Evolutionary conservation across 495 filamentous ascomycete species (phyloP).

Genomic region (Barbatosphaeria neglecta): DNA sequence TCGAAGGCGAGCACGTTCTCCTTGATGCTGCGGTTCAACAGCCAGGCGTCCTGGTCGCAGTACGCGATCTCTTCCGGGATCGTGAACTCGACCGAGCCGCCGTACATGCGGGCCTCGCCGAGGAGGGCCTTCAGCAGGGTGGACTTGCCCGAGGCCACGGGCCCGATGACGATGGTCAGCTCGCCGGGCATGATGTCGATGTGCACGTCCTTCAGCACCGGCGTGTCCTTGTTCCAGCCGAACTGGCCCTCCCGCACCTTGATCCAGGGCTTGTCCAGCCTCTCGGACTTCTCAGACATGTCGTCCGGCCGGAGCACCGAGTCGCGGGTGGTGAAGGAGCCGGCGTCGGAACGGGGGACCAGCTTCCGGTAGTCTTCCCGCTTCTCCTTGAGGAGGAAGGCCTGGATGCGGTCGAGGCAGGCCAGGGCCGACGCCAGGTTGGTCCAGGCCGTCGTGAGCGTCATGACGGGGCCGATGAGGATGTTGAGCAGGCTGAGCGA

Average conservation of each 20-base stretch:
- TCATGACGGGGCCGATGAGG: constrained; percentile 6
- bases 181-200: constrained; percentile 15
- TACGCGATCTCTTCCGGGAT: constrained; percentile 15
- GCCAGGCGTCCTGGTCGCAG: constrained; percentile 40
- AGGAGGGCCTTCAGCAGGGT: constrained; percentile 38
- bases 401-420: constrained; percentile 29
- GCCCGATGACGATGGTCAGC: constrained; percentile 32
- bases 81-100: constrained; percentile 15
- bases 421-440: constrained; percentile 13
- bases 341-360: not conserved
- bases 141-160: constrained; percentile 39
- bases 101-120: constrained; percentile 30
- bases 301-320: not conserved
- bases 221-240: constrained; percentile 51
- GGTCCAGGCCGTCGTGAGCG: constrained; percentile 2
- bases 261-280: constrained; percentile 44
- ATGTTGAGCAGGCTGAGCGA: constrained; percentile 5
- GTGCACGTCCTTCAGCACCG: constrained; percentile 40
- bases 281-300: constrained; percentile 15
- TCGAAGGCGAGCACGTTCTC: constrained; percentile 42
- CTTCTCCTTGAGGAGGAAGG: constrained; percentile 24
- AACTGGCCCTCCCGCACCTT: constrained; percentile 43
- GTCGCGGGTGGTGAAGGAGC: not conserved
- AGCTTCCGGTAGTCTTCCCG: constrained; percentile 5
- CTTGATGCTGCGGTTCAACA: constrained; percentile 35